phyloP scores from a whole-genome alignment of 2,329 filamentous ascomycete genomes.

The Aspergillus puulaauensis region DNA sequence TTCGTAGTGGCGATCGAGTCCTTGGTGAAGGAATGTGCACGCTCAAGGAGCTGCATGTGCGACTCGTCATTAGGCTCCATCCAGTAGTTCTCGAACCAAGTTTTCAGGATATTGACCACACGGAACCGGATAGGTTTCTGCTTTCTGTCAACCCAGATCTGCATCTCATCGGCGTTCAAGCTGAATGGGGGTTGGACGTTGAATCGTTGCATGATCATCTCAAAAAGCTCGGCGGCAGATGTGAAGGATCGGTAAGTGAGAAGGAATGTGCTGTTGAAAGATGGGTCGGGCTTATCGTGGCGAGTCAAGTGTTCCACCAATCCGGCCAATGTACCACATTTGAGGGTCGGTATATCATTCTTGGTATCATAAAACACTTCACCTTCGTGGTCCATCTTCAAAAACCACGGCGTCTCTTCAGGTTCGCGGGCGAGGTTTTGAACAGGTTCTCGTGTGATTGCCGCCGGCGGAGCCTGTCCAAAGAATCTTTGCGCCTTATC shows the following conservation, averaged over 20 bases:
- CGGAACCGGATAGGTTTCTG: constrained; percentile 95
- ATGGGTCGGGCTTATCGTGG: constrained; percentile 92
- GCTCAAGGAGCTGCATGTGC: constrained; percentile 80
- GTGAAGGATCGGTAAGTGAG: constrained; percentile 97
- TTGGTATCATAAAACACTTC: constrained; percentile 91
- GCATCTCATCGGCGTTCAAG: constrained; percentile 71
- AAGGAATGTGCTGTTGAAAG: constrained; percentile 96
- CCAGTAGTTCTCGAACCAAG: constrained; percentile 98
- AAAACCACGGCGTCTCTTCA: constrained; percentile 79
- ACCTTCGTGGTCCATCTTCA: constrained; percentile 81
- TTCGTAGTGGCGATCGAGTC: constrained; percentile 92
- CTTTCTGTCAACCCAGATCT: constrained; percentile 88
- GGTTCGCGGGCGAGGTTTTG: constrained; percentile 50
- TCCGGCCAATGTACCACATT: constrained; percentile 83
- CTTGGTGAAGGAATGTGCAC: constrained; percentile 86
- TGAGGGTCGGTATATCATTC: constrained; percentile 70
- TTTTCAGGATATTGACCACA: constrained; percentile 96
- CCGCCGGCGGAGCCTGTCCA: constrained; percentile 45
- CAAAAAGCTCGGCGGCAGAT: constrained; percentile 83
- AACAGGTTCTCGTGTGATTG: constrained; percentile 38
- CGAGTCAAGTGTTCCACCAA: constrained; percentile 93
- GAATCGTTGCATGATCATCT: constrained; percentile 87
- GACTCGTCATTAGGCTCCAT: constrained; percentile 91
- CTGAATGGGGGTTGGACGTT: constrained; percentile 88
- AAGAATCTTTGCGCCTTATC: constrained; percentile 50